Conservation (phyloP, 352 stramenopile genomes). For the Globisporangium uncinulatum region DNA sequence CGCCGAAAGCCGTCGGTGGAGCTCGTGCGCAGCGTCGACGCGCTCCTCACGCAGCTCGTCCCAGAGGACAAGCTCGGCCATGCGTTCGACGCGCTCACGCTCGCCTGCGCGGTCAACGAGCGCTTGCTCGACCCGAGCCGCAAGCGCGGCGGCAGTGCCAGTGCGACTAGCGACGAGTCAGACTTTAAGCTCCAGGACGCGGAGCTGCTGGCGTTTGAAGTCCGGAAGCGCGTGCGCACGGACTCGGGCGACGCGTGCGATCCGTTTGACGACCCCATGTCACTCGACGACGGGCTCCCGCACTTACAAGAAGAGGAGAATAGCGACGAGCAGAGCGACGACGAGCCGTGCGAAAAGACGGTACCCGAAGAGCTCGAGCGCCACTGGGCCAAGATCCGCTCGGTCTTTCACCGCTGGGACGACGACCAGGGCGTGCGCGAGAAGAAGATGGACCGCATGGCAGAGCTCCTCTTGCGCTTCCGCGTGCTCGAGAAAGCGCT, state of each 20-base stretch:
- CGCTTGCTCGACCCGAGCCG: slow-evolving; percentile 22
- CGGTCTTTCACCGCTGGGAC: slow-evolving; percentile 72
- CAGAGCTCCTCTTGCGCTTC: slow-evolving; percentile 64
- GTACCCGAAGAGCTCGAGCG: slow-evolving; percentile 70
- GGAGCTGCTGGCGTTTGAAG: slow-evolving; percentile 4
- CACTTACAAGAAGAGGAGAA: slow-evolving; percentile 38
- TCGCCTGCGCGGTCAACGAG: slow-evolving; percentile 18
- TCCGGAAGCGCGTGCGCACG: slow-evolving; percentile 15
- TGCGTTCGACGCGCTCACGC: slow-evolving; percentile 39
- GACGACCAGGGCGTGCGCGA: slow-evolving; percentile 61
- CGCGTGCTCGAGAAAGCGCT: slow-evolving; percentile 72
- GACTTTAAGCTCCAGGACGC: slow-evolving; percentile 6
- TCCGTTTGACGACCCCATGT: slow-evolving; percentile 2
- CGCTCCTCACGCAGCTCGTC: slow-evolving; percentile 47
- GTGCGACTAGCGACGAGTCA: slow-evolving; percentile 3
- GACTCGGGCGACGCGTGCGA: slow-evolving; percentile 25
- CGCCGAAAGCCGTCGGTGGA: slow-evolving; percentile 65
- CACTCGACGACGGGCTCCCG: slow-evolving; percentile 12
- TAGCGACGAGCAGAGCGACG: slow-evolving; percentile 42
- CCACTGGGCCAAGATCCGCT: slow-evolving; percentile 68
- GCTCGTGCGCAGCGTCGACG: slow-evolving; percentile 66
- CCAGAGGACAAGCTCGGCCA: slow-evolving; percentile 53
- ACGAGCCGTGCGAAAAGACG: slow-evolving; percentile 56
- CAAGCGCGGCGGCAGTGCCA: slow-evolving; percentile 10
- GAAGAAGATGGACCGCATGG: slow-evolving; percentile 79